phyloP scores from a whole-genome alignment of 371 early-diverging fungal genomes.

The Catenaria anguillulae region DNA sequence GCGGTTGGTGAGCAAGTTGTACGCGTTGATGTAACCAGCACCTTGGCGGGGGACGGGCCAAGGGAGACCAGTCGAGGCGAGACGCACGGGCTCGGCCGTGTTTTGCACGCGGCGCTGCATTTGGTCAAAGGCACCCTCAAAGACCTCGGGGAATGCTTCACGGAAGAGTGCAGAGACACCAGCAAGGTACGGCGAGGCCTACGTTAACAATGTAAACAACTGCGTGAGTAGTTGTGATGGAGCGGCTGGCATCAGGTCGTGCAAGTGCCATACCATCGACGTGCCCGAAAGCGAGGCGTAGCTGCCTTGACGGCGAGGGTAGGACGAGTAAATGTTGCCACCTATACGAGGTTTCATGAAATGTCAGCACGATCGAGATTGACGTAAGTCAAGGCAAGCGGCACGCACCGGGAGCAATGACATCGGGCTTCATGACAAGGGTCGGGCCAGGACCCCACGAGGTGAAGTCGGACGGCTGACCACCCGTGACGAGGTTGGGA shows the following conservation, averaged over 20 bases:
- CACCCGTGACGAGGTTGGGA: conserved; percentile 26
- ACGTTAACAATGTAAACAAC: too few species aligned
- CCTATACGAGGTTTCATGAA: too few species aligned
- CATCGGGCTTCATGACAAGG: conserved; percentile 48
- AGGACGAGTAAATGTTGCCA: conserved; percentile 6
- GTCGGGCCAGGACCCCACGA: conserved; percentile 58
- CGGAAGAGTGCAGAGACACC: too few species aligned
- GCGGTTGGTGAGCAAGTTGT: conserved; percentile 12
- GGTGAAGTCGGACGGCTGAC: conserved; percentile 28
- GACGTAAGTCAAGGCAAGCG: too few species aligned
- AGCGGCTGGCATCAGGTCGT: too few species aligned
- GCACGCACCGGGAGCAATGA: not conserved
- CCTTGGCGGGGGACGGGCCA: conserved; percentile 29
- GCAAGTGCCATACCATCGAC: too few species aligned
- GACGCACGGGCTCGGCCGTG: conserved; percentile 12
- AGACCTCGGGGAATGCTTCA: not conserved
- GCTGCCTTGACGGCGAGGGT: not conserved
- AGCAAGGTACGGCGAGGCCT: too few species aligned
- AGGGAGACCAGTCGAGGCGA: not conserved
- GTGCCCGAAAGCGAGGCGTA: conserved; percentile 17
- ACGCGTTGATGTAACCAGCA: conserved; percentile 32
- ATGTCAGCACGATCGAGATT: too few species aligned
- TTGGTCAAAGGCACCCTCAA: not conserved
- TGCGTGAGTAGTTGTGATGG: too few species aligned
- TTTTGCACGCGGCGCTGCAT: conserved; percentile 7